Base-by-base conservation (phyloP, 148 eudicot species). In the Rhododendron vialii region DNA sequence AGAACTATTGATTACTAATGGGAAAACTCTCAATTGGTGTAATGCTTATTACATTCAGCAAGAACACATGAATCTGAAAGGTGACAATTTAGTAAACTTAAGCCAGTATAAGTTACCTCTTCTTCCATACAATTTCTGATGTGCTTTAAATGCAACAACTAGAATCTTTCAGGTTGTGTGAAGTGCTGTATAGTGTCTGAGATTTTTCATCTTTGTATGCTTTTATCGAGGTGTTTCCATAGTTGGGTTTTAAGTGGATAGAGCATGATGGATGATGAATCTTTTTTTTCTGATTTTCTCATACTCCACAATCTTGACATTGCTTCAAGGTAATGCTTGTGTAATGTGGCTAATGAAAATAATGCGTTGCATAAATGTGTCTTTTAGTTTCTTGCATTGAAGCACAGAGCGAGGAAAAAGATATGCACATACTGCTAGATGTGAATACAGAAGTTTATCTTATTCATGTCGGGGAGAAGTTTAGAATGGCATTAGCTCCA, bases 401-500 rank as follows among this genome's bases (percentile, higher is more conserved):
- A 88, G 99, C 96, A n/a, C 85, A 85, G 82, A 95, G 99, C 87
- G 98, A 96, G 85, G 94, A 91, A 88, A 91, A 90, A 80, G 98
- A 93, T 75, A 94, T 94, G 84, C 88, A 92, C 83, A 91, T 94
- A 88, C 92, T 89, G 87, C 93, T 94, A 26, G 99, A 96, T 91
- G 91, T 96, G 51, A 95, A 96, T 69, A 87, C 89, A 13, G 99
- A 96, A 67, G 90, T 96, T 14, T 95, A 95, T 92, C 99, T 95
- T 36, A 89, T 96, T 89, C 88, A 86, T 51, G 88, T 86, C 24
- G 95, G 95, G 53, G 95, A 95, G 86, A 90, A 96, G 38, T 94
- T 94, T 91, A 92, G 94, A 84, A 92, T 95, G 93, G 98, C 87
- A 38, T 84, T 95, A 48, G 96, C 97, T 12, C 86, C 98, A 38